Percentiles rank a stretch among this genome's conserved stretches.
Evolutionary conservation across 805 yeast genomes (phyloP).

Genomic region (Brettanomyces anomalus): DNA sequence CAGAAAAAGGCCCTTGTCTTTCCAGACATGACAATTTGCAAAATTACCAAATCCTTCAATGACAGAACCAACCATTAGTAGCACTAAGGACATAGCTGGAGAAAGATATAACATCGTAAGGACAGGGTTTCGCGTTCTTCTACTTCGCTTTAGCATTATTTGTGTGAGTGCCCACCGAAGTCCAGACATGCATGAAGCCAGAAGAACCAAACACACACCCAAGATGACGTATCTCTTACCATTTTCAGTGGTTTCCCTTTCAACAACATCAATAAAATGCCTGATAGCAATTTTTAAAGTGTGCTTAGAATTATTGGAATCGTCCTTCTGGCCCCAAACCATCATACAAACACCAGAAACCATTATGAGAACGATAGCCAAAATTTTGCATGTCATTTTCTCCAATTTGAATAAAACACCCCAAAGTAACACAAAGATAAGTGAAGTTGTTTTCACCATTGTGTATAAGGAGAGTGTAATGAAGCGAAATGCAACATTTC

Average conservation of each 20-base stretch:
- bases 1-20: conserved; percentile 39
- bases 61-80: conserved; percentile 52
- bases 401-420: conserved; percentile 79
- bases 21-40: conserved; percentile 52
- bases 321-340: conserved; percentile 50
- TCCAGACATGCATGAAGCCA: conserved; percentile 78
- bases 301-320: not conserved
- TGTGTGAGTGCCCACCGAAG: conserved; percentile 95
- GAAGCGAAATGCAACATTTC: conserved; percentile 72
- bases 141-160: conserved; percentile 54
- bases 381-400: conserved; percentile 55
- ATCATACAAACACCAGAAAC: conserved; percentile 78
- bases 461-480: conserved; percentile 83
- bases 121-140: conserved; percentile 63
- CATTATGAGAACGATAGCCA: conserved; percentile 69
- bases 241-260: conserved; percentile 5
- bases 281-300: not conserved
- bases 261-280: conserved; percentile 3
- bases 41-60: conserved; percentile 63
- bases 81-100: conserved; percentile 67
- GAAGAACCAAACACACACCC: conserved; percentile 69
- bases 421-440: conserved; percentile 83
- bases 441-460: conserved; percentile 82
- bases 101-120: conserved; percentile 76
- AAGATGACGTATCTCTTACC: conserved; percentile 24